Evolutionary conservation across 805 yeast genomes (phyloP).

Genomic region (Suhomyces kilbournensis): DNA sequence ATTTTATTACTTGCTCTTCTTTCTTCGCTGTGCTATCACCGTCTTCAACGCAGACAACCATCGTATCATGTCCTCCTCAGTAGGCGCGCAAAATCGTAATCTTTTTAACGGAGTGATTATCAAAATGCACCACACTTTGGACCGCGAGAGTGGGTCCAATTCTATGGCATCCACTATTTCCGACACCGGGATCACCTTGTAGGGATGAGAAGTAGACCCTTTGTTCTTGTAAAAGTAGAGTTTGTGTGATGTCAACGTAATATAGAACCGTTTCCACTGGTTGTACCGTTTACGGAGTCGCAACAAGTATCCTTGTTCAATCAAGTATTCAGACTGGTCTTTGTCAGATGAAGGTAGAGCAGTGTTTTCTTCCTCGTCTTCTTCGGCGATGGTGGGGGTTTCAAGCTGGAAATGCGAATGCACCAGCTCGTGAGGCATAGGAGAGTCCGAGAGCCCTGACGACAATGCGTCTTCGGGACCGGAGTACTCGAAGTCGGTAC

Average conservation of each 20-base stretch:
- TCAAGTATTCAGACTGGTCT: slow-evolving; percentile 16
- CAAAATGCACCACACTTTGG: slow-evolving; percentile 45
- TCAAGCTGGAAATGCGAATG: neutral
- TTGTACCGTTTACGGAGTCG: slow-evolving; percentile 41
- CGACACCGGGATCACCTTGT: slow-evolving; percentile 26
- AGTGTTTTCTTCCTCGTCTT: neutral
- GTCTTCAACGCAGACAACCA: slow-evolving; percentile 49
- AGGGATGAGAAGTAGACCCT: slow-evolving; percentile 15
- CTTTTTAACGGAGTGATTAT: slow-evolving; percentile 47
- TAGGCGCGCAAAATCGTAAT: slow-evolving; percentile 41
- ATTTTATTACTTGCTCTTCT: neutral
- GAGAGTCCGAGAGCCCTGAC: slow-evolving; percentile 10
- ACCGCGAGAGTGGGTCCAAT: slow-evolving; percentile 43
- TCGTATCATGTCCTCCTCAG: slow-evolving; percentile 45
- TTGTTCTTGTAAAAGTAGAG: slow-evolving; percentile 40
- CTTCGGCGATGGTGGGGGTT: slow-evolving; percentile 2
- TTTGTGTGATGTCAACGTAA: slow-evolving; percentile 40
- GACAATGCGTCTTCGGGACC: slow-evolving; percentile 9
- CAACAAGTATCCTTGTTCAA: slow-evolving; percentile 42
- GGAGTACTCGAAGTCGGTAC: slow-evolving; percentile 5
- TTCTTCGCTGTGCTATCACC: slow-evolving; percentile 20
- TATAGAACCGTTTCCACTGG: slow-evolving; percentile 47
- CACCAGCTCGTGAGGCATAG: neutral
- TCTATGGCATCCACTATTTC: slow-evolving; percentile 49
- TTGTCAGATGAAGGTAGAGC: neutral